Conservation (phyloP, 1,139 yeast species). For the Waltiozyma sp. region DNA sequence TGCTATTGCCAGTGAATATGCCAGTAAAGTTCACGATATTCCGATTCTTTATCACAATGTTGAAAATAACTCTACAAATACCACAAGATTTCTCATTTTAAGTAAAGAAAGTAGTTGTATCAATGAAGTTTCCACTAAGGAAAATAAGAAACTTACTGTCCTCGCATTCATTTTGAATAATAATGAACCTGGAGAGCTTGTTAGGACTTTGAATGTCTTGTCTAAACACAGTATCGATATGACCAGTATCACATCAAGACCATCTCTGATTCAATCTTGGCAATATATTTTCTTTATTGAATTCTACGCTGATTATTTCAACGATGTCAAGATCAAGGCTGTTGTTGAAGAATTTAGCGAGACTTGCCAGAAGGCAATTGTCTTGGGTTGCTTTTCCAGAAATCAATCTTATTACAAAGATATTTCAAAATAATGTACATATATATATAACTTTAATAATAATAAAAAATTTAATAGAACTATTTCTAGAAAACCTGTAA, state of each 20-base stretch:
- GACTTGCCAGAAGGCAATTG: slow-evolving; percentile 21
- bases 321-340: slow-evolving; percentile 10
- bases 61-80: slow-evolving; percentile 64
- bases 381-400: slow-evolving; percentile 30
- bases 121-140: neutral
- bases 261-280: slow-evolving; percentile 61
- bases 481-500: neutral
- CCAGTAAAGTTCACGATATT: slow-evolving; percentile 51
- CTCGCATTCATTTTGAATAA: slow-evolving; percentile 57
- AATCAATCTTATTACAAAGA: slow-evolving; percentile 24
- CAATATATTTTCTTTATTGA: slow-evolving; percentile 78
- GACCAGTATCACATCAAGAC: slow-evolving; percentile 65
- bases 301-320: slow-evolving; percentile 25
- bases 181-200: slow-evolving; percentile 67
- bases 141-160: slow-evolving; percentile 32
- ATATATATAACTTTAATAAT: neutral
- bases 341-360: slow-evolving; percentile 19
- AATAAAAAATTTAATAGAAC: neutral
- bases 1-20: slow-evolving; percentile 53
- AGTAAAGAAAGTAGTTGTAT: slow-evolving; percentile 13
- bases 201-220: slow-evolving; percentile 52
- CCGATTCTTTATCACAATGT: slow-evolving; percentile 46
- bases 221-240: slow-evolving; percentile 50
- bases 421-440: neutral
- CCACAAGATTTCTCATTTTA: slow-evolving; percentile 74